Conservation (phyloP, 768 basidiomycete genomes). For the Brasilioporus rufonigricans region DNA sequence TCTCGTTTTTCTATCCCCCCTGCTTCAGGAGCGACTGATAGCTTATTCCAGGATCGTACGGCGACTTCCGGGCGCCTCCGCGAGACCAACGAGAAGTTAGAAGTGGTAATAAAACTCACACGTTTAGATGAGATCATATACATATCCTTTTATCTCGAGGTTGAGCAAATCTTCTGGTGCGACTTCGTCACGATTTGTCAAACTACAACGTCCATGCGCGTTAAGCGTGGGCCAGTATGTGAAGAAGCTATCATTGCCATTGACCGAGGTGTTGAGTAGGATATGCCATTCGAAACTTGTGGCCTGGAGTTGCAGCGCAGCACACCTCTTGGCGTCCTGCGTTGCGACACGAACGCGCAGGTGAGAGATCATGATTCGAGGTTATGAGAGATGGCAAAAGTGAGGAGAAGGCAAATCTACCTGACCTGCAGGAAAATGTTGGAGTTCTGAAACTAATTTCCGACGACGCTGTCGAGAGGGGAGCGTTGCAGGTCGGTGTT, state of each 20-base stretch:
- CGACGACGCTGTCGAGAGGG: neutral
- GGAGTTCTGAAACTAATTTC: constrained; percentile 7
- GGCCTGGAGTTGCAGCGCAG: neutral
- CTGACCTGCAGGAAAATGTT: constrained; percentile 11
- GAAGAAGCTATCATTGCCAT: constrained; percentile 3
- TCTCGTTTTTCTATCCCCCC: neutral
- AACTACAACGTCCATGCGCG: constrained; percentile 3
- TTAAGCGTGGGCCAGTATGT: constrained; percentile 8
- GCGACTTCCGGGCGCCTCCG: constrained; percentile 64
- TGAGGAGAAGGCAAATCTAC: constrained; percentile 15
- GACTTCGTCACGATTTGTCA: neutral
- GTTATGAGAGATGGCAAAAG: constrained; percentile 1
- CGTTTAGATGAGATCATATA: constrained; percentile 50
- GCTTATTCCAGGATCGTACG: constrained; percentile 40
- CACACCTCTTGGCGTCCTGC: neutral
- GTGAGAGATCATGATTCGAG: constrained; percentile 6
- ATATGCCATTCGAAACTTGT: constrained; percentile 19
- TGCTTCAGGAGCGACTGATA: constrained; percentile 2
- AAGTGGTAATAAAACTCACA: constrained; percentile 68
- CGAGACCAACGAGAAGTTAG: constrained; percentile 63
- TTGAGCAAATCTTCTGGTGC: neutral
- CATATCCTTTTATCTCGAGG: constrained; percentile 8
- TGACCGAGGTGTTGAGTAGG: constrained; percentile 21
- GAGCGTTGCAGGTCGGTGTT: neutral
- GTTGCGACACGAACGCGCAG: neutral